These are phyloP conservation scores for Daldinia vernicosa DNA, from an alignment of 495 filamentous ascomycete species.

Conservation along the genomic window DNA sequence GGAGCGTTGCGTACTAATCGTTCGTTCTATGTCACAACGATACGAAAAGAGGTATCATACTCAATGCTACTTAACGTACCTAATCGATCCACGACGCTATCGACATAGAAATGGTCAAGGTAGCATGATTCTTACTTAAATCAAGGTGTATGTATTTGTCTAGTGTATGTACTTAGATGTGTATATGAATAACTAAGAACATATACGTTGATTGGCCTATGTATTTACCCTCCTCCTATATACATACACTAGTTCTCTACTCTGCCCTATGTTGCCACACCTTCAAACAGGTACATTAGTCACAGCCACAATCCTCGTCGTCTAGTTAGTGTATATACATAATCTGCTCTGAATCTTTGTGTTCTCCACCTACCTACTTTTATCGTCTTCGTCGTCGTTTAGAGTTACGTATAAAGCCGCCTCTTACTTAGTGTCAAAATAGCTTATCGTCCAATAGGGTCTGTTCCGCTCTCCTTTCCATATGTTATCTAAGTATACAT, in stretches of 20 bases:
- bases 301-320: conserved; percentile 19
- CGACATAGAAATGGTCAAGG: neutral
- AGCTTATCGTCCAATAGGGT: neutral
- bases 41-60: conserved; percentile 16
- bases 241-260: too few species aligned
- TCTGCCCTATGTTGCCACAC: conserved; percentile 30
- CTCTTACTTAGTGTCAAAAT: conserved; percentile 11
- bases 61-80: conserved; percentile 18
- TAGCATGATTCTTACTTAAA: neutral
- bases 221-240: neutral
- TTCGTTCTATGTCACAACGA: conserved; percentile 7
- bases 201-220: conserved; percentile 22
- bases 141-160: neutral
- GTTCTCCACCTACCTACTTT: neutral
- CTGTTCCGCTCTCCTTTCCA: conserved; percentile 2
- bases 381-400: conserved; percentile 9
- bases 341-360: neutral
- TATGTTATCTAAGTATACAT: neutral
- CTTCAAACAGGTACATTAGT: conserved; percentile 8
- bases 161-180: neutral
- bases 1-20: conserved; percentile 7
- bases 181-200: neutral
- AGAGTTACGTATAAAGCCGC: conserved; percentile 17
- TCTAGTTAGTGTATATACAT: neutral
- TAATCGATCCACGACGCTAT: conserved; percentile 10